A percentile compares a stretch with the other conserved stretches of the same genome.
Conservation (phyloP, 2,329 filamentous ascomycete genomes). For the Malbranchea zuffiana region DNA sequence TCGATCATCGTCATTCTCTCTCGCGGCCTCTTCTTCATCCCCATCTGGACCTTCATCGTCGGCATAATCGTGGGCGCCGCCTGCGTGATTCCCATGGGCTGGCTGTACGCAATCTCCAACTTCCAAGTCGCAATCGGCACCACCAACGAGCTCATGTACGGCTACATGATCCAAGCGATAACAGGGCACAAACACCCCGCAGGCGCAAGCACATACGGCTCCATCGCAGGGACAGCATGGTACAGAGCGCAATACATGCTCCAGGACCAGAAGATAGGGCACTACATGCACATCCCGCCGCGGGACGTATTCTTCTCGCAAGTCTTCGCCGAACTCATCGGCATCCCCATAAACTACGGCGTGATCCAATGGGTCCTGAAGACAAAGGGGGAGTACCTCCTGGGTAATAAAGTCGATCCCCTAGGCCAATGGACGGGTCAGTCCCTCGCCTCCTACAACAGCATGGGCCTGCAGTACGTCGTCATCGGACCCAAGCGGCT, state of each 20-base stretch:
- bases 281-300: constrained; percentile 53
- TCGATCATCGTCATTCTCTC: constrained; percentile 44
- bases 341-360: constrained; percentile 51
- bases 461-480: constrained; percentile 50
- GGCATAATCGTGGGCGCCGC: constrained; percentile 45
- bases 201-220: constrained; percentile 47
- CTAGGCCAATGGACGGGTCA: constrained; percentile 54
- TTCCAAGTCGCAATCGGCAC: constrained; percentile 45
- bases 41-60: constrained; percentile 50
- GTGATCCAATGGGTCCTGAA: constrained; percentile 51
- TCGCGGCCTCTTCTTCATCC: constrained; percentile 46
- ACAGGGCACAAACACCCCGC: constrained; percentile 45
- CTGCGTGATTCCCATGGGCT: constrained; percentile 47
- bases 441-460: constrained; percentile 41
- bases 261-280: constrained; percentile 54
- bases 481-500: no score
- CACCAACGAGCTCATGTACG: constrained; percentile 51
- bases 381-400: constrained; percentile 46
- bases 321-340: constrained; percentile 48
- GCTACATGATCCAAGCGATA: constrained; percentile 47
- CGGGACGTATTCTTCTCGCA: constrained; percentile 51
- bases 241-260: constrained; percentile 48
- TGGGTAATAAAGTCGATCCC: constrained; percentile 42
- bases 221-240: constrained; percentile 53
- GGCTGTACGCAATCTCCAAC: constrained; percentile 51